Conservation (phyloP, 2,329 filamentous ascomycete species). For the Microdochium nivale region DNA sequence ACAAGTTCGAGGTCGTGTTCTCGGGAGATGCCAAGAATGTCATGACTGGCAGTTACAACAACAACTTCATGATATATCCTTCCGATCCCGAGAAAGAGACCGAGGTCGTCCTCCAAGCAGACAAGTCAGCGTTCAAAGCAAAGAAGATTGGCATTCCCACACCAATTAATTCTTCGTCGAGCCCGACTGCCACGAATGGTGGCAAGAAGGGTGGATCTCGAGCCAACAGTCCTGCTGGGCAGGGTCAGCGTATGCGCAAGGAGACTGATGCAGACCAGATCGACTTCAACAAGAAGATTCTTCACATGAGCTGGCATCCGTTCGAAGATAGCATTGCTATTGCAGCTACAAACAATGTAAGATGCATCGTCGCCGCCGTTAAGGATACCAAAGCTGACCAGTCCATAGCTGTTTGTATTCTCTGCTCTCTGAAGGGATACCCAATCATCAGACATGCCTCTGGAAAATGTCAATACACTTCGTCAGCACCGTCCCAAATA, state of each 20-base stretch:
- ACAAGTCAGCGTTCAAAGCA: conserved; percentile 98
- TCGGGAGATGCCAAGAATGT: conserved; percentile 97
- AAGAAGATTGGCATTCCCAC: conserved; percentile 99
- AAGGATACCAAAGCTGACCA: conserved; percentile 13
- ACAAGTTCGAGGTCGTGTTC: conserved; percentile 99
- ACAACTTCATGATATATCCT: conserved; percentile 99
- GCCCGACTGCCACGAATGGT: conserved; percentile 60
- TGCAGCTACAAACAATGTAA: conserved; percentile 97
- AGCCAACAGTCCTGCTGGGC: conserved; percentile 75
- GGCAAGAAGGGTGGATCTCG: conserved; percentile 83
- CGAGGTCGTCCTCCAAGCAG: conserved; percentile 92
- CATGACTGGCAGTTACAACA: conserved; percentile 99
- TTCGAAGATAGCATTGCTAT: conserved; percentile 99
- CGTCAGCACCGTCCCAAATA: too few relatives aligned
- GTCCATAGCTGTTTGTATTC: conserved; percentile 62
- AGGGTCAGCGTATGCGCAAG: conserved; percentile 93
- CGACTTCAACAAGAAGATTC: conserved; percentile 99
- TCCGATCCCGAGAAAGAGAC: conserved; percentile 93
- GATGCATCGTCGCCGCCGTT: conserved; percentile 24
- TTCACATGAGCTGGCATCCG: conserved; percentile 99
- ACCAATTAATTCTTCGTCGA: conserved; percentile 79
- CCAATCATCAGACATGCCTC: not conserved
- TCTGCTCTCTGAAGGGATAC: conserved; percentile 50
- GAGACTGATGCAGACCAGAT: conserved; percentile 99
- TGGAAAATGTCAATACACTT: too few relatives aligned